A percentile compares a stretch with the other conserved stretches of the same genome.
These are phyloP conservation scores for Xylaria sp. DNA, from an alignment of 495 filamentous ascomycete genomes.

Conservation along the genomic window DNA sequence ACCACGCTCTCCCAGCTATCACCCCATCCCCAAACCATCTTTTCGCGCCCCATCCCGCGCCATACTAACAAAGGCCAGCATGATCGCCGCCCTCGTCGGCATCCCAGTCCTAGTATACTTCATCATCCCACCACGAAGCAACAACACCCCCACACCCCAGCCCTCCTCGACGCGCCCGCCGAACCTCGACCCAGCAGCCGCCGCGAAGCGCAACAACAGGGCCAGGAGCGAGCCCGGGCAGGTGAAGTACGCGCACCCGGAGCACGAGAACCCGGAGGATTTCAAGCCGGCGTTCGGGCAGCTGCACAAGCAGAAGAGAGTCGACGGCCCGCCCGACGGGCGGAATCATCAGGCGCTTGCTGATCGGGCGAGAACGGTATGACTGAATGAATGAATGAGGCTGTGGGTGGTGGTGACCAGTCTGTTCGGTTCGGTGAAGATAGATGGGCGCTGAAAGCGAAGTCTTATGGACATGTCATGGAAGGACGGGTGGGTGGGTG, in stretches of 20 bases:
- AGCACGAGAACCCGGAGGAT: constrained; percentile 26
- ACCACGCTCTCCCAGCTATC: not conserved
- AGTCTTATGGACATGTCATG: too few species aligned
- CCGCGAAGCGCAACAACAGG: not conserved
- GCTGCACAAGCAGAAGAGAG: constrained; percentile 28
- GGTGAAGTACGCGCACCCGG: constrained; percentile 23
- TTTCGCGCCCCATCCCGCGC: not conserved
- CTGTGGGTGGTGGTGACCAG: not conserved
- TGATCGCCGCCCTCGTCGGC: constrained; percentile 15
- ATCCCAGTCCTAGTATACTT: constrained; percentile 22
- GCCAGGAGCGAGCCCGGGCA: not conserved
- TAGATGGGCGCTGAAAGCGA: not conserved
- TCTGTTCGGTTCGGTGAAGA: too few species aligned
- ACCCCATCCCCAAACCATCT: not conserved
- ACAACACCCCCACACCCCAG: not conserved
- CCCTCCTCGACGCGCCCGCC: not conserved
- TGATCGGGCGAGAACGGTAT: constrained; percentile 16
- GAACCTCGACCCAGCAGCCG: constrained; percentile 21
- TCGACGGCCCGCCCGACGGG: constrained; percentile 28
- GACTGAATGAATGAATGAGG: not conserved
- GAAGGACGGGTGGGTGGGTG: too few species aligned
- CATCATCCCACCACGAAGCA: constrained; percentile 19
- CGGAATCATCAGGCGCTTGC: constrained; percentile 23
- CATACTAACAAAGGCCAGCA: constrained; percentile 2
- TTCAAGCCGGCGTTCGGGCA: constrained; percentile 29